Conservation (phyloP, 75 land plant species). For the Isoetes taiwanensis region DNA sequence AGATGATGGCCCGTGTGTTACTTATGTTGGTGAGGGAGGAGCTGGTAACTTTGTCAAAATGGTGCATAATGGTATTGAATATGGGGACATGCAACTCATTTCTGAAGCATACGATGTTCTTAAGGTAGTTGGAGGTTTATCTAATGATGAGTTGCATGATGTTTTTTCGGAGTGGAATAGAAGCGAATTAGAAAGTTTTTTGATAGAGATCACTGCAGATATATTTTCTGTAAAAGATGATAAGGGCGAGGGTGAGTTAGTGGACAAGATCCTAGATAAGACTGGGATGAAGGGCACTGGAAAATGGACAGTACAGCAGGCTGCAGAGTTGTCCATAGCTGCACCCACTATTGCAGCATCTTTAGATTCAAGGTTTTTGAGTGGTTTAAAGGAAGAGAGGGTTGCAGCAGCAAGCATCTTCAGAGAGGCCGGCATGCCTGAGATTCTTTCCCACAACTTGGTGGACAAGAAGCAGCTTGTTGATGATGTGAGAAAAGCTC, state of each 20-base stretch:
- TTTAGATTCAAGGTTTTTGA: conserved; percentile 40
- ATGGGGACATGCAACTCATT: conserved; percentile 64
- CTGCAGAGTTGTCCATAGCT: conserved; percentile 55
- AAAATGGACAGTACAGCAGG: conserved; percentile 71
- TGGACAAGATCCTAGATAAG: conserved; percentile 59
- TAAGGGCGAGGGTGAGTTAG: conserved; percentile 32
- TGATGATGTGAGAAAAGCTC: conserved; percentile 54
- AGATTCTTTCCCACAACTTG: conserved; percentile 12
- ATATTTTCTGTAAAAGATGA: conserved; percentile 51
- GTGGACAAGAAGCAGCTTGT: conserved; percentile 39
- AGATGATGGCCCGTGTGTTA: conserved; percentile 50
- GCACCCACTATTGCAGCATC: conserved; percentile 61
- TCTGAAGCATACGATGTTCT: conserved; percentile 59
- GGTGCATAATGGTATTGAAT: conserved; percentile 69
- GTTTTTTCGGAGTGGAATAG: conserved; percentile 48
- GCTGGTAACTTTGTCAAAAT: conserved; percentile 59
- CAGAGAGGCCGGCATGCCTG: conserved; percentile 12
- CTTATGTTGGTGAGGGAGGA: conserved; percentile 51
- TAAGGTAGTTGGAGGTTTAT: conserved; percentile 37
- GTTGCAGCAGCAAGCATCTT: conserved; percentile 33
- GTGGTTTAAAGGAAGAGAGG: conserved; percentile 62
- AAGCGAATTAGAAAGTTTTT: conserved; percentile 50
- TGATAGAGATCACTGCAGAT: conserved; percentile 54
- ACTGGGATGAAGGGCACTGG: conserved; percentile 69
- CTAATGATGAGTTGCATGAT: conserved; percentile 35